phyloP scores from a whole-genome alignment of 768 basidiomycete species.

The Xerocomellus chrysenteron region DNA sequence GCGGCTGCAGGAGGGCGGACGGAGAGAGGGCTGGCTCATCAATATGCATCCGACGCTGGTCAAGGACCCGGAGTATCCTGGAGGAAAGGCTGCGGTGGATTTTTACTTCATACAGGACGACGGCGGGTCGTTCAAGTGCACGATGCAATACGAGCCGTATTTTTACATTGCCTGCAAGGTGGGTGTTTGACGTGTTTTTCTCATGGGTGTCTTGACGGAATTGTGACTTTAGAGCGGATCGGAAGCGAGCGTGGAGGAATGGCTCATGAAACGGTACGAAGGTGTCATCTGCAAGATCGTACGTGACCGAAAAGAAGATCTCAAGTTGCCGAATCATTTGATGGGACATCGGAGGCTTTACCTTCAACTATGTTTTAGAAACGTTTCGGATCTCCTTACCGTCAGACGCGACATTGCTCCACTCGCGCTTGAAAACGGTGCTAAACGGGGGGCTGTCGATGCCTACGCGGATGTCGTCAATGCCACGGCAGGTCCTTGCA shows the following conservation, averaged over 20 bases:
- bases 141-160: slow-evolving; percentile 91
- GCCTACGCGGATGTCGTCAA: slow-evolving; percentile 96
- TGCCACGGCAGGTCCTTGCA: slow-evolving; percentile 64
- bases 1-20: slow-evolving; percentile 73
- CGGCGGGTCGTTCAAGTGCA: slow-evolving; percentile 94
- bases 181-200: slow-evolving; percentile 15
- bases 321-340: slow-evolving; percentile 93
- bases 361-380: slow-evolving; percentile 86
- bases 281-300: slow-evolving; percentile 77
- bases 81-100: slow-evolving; percentile 88
- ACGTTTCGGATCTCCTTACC: slow-evolving; percentile 86
- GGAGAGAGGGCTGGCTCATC: slow-evolving; percentile 89
- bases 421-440: slow-evolving; percentile 84
- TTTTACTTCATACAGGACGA: slow-evolving; percentile 98
- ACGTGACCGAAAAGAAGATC: slow-evolving; percentile 87
- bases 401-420: slow-evolving; percentile 89
- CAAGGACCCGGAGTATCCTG: slow-evolving; percentile 81
- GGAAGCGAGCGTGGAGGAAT: slow-evolving; percentile 91
- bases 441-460: slow-evolving; percentile 93
- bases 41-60: slow-evolving; percentile 98
- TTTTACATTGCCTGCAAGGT: slow-evolving; percentile 94
- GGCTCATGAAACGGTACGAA: slow-evolving; percentile 92
- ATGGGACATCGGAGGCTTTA: slow-evolving; percentile 91
- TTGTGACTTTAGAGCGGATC: slow-evolving; percentile 59
- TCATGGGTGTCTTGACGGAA: slow-evolving; percentile 1